Percentiles rank a stretch among this genome's conserved stretches.
These are phyloP conservation scores for Hymenoscyphus repandus DNA, from an alignment of 2,329 filamentous ascomycete species.

Conservation along the genomic window DNA sequence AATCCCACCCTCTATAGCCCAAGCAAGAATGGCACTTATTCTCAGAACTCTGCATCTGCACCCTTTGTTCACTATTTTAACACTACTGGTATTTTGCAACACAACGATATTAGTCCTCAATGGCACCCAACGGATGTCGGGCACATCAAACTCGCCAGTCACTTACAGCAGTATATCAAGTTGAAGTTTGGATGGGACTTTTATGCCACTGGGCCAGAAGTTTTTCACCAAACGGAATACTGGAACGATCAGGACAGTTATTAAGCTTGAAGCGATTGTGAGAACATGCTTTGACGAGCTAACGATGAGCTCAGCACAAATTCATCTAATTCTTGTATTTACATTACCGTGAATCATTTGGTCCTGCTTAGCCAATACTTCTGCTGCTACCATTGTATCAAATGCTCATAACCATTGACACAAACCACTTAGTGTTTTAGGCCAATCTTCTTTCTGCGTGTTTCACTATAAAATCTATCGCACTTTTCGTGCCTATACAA, in stretches of 20 bases:
- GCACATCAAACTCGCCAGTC: conserved; percentile 55
- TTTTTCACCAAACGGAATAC: conserved; percentile 44
- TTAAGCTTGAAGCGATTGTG: background rate
- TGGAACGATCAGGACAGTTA: conserved; percentile 43
- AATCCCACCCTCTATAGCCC: conserved; percentile 38
- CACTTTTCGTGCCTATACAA: too few relatives aligned
- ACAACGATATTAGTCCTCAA: conserved; percentile 54
- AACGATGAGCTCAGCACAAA: too few relatives aligned
- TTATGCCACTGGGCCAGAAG: conserved; percentile 49
- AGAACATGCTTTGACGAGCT: background rate
- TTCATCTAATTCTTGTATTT: too few relatives aligned
- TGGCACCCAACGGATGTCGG: conserved; percentile 58
- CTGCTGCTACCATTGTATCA: too few relatives aligned
- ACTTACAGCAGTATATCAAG: conserved; percentile 52
- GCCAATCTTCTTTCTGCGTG: too few relatives aligned
- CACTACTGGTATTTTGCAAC: conserved; percentile 54
- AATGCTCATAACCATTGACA: too few relatives aligned
- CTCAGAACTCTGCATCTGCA: conserved; percentile 25
- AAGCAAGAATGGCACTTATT: conserved; percentile 34
- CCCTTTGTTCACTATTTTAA: conserved; percentile 57
- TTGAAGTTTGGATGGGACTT: conserved; percentile 52
- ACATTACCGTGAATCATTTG: too few relatives aligned
- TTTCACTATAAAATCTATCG: too few relatives aligned
- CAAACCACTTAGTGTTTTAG: too few relatives aligned
- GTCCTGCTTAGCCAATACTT: too few relatives aligned